Evolutionary conservation across 2,329 filamentous ascomycete genomes (phyloP).

Genomic region (Coniochaeta hoffmannii): DNA sequence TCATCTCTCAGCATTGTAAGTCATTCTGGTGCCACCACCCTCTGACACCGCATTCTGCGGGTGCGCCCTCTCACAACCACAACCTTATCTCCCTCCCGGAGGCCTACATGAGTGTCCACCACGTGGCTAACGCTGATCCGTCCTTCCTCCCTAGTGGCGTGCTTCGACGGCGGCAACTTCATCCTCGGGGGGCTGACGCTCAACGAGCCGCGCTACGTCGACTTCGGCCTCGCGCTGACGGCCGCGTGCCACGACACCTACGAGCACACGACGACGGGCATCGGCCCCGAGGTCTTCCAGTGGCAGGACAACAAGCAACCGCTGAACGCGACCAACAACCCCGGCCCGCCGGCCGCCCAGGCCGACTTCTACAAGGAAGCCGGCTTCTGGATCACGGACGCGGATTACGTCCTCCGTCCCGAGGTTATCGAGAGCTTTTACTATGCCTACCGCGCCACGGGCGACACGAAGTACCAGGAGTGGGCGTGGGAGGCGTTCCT

Average conservation of each 20-base stretch:
- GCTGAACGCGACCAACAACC: conserved; percentile 30
- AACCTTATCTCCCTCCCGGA: conserved; percentile 13
- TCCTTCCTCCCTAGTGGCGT: conserved; percentile 56
- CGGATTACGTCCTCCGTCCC: conserved; percentile 62
- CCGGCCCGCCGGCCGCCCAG: conserved; percentile 34
- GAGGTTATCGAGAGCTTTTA: conserved; percentile 82
- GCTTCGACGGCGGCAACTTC: conserved; percentile 81
- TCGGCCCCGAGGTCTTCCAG: conserved; percentile 67
- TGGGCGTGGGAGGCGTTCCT: conserved; percentile 77
- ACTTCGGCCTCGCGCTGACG: conserved; percentile 67
- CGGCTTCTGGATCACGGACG: conserved; percentile 64
- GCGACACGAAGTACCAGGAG: conserved; percentile 68
- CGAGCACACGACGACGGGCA: conserved; percentile 55
- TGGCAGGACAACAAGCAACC: conserved; percentile 44
- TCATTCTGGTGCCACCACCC: conserved; percentile 8
- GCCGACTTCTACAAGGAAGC: conserved; percentile 53
- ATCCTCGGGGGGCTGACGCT: conserved; percentile 72
- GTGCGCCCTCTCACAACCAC: conserved; percentile 12
- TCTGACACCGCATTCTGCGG: background rate
- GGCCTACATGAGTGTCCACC: background rate
- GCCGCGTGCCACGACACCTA: conserved; percentile 72
- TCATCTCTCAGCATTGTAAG: conserved; percentile 43
- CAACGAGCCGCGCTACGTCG: conserved; percentile 54
- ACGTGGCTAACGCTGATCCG: background rate
- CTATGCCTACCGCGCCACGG: conserved; percentile 78